Conservation (phyloP, 257 asterid species). For the Lycium barbarum region DNA sequence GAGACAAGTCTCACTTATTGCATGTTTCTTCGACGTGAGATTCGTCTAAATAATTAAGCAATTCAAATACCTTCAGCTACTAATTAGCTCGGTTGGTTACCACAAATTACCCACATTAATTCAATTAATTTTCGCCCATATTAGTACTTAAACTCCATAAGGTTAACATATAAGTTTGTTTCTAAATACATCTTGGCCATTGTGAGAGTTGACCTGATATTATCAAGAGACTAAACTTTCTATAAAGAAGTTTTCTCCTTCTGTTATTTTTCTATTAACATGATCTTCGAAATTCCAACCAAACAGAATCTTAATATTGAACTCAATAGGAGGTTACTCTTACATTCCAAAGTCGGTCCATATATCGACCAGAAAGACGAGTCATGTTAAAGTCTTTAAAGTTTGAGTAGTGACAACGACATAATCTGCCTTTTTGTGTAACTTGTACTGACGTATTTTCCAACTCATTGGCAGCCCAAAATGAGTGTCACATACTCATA, state of each 20-base stretch:
- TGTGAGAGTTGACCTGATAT: neutral
- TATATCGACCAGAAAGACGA: neutral
- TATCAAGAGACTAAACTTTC: no score
- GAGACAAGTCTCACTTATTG: no score
- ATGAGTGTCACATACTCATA: neutral
- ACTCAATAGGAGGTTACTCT: neutral
- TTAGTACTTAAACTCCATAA: no score
- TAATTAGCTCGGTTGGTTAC: no score
- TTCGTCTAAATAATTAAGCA: no score
- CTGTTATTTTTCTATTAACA: neutral
- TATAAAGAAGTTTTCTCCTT: neutral
- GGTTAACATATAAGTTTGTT: no score
- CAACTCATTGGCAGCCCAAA: constrained; percentile 3
- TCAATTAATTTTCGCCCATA: no score
- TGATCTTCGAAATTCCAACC: neutral
- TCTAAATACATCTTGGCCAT: neutral
- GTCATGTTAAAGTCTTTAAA: neutral
- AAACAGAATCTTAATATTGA: neutral
- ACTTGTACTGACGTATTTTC: neutral
- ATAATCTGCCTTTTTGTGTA: neutral
- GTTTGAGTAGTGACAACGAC: neutral
- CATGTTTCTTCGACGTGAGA: no score
- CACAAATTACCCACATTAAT: no score
- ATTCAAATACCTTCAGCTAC: no score
- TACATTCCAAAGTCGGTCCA: neutral